Base-by-base conservation (phyloP, 371 early-diverging fungal genomes). In the Mortierella sp. region DNA sequence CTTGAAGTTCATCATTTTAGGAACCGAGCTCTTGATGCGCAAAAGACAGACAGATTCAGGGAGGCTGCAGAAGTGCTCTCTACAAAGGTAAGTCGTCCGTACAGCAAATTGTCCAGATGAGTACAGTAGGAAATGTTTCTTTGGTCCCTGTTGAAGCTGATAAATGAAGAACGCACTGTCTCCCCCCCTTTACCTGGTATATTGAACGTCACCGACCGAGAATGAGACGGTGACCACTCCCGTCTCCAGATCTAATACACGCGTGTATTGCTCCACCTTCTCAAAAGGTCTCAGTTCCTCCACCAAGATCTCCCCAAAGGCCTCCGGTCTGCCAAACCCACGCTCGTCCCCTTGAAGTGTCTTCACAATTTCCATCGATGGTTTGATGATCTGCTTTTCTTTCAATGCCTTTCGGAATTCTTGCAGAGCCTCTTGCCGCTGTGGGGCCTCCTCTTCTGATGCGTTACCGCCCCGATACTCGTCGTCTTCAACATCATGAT, bases 61-160 rank as follows among this genome's bases (percentile, higher is more conserved):
- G 55, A 34, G 56, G 24, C 78, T 76, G 50, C 78, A 76, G 61
- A 69, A 76, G 48, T 76, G 65, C 50, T 76, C 78, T 32, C 78
- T 76, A 53, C n/a, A 15, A 42, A 17, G 14, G 24, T 23, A n/a
- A 11, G 31, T n/a, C 7, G 19, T n/a, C n/a, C 27, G n/a, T 15
- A 26, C 26, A 12, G 23, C 17, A 15, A 3, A 21, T 15, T n/a
- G n/a, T n/a, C n/a, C n/a, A n/a, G n/a, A 6, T 14, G 39, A 19
- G 19, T n/a, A 37, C 30, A 48, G 34, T 23, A 23, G 2, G 28
- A 26, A 3, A 11, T 11, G 11, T 19, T n/a, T 28, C 17, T 21
- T 46, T 34, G 47, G 17, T n/a, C 17, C 5, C n/a, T 4, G 26
- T 26, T 58, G 14, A 8, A 19, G 3, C 0, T 32, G n/a, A n/a